Conservation (phyloP, 345 rosid species). For the Acer yangbiense region DNA sequence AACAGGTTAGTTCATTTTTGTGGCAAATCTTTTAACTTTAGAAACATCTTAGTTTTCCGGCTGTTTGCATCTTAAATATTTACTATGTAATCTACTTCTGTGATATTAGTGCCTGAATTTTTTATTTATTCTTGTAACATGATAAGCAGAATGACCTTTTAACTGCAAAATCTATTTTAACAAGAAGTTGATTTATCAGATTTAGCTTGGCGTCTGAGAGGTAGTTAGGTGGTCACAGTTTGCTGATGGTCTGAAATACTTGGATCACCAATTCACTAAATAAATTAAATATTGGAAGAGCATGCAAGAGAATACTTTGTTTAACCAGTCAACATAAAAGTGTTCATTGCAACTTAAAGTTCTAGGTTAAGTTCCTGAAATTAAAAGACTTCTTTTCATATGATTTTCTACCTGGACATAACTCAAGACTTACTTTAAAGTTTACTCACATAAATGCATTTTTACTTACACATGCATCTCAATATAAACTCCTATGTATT, state of each 20-base stretch:
- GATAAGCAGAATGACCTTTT: neutral
- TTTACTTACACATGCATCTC: too few species aligned
- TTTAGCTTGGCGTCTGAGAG: neutral
- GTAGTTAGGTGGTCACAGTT: neutral
- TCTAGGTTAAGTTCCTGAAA: too few species aligned
- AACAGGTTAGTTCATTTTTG: conserved; percentile 56
- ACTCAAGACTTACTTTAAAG: too few species aligned
- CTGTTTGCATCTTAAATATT: conserved; percentile 1
- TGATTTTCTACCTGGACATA: too few species aligned
- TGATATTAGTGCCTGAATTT: neutral
- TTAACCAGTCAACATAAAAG: too few species aligned
- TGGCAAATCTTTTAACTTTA: neutral
- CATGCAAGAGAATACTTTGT: neutral
- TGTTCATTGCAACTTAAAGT: too few species aligned
- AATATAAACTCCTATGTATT: too few species aligned
- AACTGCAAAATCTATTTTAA: neutral
- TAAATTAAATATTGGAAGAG: neutral
- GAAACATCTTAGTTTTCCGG: neutral
- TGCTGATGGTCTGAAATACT: neutral
- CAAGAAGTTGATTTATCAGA: conserved; percentile 1
- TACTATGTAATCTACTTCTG: neutral
- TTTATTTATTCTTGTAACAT: too few species aligned
- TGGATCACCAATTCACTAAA: neutral
- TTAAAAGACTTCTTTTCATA: too few species aligned
- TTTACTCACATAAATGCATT: too few species aligned